phyloP scores from a whole-genome alignment of 768 basidiomycete genomes.

The Crepidotus variabilis region DNA sequence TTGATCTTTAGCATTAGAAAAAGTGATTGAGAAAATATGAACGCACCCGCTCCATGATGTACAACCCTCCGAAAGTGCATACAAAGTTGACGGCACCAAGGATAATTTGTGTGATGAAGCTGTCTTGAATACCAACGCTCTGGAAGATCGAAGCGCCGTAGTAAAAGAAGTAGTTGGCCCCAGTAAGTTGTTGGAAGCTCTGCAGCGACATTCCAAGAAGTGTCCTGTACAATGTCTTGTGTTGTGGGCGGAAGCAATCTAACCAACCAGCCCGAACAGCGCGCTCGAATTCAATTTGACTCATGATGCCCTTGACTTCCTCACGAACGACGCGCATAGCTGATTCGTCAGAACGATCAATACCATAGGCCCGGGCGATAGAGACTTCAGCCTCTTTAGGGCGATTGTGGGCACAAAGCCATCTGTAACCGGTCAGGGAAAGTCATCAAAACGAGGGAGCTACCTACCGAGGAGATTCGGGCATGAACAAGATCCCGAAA shows the following conservation, averaged over 20 bases:
- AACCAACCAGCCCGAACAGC: conserved; percentile 51
- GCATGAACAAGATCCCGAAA: conserved; percentile 68
- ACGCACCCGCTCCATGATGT: conserved; percentile 62
- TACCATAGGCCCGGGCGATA: conserved; percentile 46
- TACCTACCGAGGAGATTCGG: conserved; percentile 53
- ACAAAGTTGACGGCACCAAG: conserved; percentile 70
- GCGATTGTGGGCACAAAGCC: conserved; percentile 50
- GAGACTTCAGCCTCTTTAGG: conserved; percentile 45
- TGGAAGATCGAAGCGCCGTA: conserved; percentile 63
- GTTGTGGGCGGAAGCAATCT: conserved; percentile 56
- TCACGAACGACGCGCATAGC: conserved; percentile 38
- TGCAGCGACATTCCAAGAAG: conserved; percentile 63
- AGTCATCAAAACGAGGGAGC: neutral
- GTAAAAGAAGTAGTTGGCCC: conserved; percentile 70
- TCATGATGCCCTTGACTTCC: conserved; percentile 54
- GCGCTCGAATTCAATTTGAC: conserved; percentile 47
- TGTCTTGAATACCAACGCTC: conserved; percentile 63
- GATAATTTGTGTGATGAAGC: conserved; percentile 72
- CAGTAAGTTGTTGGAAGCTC: conserved; percentile 69
- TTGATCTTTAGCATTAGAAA: neutral
- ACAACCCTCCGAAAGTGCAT: conserved; percentile 71
- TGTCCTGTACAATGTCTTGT: conserved; percentile 64
- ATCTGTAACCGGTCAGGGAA: conserved; percentile 24
- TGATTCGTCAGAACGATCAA: conserved; percentile 34
- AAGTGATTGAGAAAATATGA: neutral